These are phyloP conservation scores for Neurospora sp. DNA, from an alignment of 495 filamentous ascomycete species.

Conservation along the genomic window DNA sequence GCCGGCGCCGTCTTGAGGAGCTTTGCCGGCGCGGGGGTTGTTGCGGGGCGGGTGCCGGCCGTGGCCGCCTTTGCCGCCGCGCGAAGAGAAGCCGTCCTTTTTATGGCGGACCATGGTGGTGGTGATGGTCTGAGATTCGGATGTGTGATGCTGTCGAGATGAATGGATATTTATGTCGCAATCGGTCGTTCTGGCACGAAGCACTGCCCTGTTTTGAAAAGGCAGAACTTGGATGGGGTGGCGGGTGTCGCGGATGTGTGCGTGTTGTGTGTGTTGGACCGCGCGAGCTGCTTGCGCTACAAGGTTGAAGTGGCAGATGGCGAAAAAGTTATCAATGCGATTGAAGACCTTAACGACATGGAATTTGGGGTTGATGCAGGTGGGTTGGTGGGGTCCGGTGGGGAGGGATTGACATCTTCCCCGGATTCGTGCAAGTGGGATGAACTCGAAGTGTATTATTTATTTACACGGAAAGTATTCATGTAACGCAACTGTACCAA, in stretches of 20 bases:
- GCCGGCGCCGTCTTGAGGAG: constrained; percentile 19
- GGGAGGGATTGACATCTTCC: neutral
- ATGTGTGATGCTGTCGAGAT: neutral
- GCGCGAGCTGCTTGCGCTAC: neutral
- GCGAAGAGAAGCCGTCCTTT: constrained; percentile 69
- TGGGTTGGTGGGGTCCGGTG: constrained; percentile 5
- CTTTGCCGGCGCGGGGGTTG: constrained; percentile 8
- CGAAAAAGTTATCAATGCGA: neutral
- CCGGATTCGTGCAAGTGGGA: constrained; percentile 9
- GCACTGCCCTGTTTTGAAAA: neutral
- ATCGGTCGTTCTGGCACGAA: neutral
- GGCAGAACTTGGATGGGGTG: neutral
- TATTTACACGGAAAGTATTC: neutral
- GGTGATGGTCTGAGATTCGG: neutral
- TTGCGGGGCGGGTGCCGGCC: constrained; percentile 26
- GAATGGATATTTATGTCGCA: neutral
- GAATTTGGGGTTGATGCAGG: neutral
- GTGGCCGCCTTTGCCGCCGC: constrained; percentile 53
- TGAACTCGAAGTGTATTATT: constrained; percentile 1
- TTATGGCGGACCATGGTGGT: constrained; percentile 78
- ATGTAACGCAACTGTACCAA: neutral
- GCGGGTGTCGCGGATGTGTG: neutral
- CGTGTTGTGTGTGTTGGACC: neutral
- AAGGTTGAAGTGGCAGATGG: neutral
- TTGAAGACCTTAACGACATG: neutral